Evolutionary conservation across 2,329 filamentous ascomycete species (phyloP), one percentile per base, ranked within the genome.

Genomic region (Aureobasidium sp.): DNA sequence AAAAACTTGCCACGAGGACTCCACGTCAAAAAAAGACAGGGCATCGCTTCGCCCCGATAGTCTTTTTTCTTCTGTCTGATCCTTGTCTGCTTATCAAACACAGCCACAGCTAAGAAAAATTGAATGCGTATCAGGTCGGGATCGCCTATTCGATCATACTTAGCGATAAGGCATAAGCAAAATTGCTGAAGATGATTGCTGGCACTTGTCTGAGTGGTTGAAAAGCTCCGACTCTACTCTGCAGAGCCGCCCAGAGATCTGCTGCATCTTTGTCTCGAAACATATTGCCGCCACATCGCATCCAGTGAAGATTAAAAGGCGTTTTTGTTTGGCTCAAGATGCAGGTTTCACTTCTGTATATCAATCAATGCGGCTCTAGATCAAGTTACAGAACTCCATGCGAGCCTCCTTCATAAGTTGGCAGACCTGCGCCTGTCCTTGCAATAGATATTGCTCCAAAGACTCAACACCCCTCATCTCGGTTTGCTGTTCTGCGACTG

Each of bases 11-110:
- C 17, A 41, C 46, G 9, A 50, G 27, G 6, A n/a, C 15, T 17
- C 52, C 39, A 56, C 52, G n/a, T 34, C 24, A 32, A 32, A 15
- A 43, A 44, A 29, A 34, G 3, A 20, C 5, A n/a, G 8, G 20
- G 26, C 36, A 32, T 17, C 52, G 52, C 24, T 55, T 53, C 20
- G 20, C 27, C 24, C 34, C 51, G 51, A 15, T 13, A 17, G 2
- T 44, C 7, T 43, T 34, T 17, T 24, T 10, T 17, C 2, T 44
- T 55, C 15, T 5, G 9, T 5, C 36, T 17, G 10, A 56, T 34
- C 39, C 52, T 20, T 44, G 52, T n/a, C 39, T 24, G 39, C 52
- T 56, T 56, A 56, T 56, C 52, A 36, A 56, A 56, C 52, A 34
- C 27, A 44, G 27, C 52, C 52, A 44, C 52, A 43, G 26, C 37